Evolutionary conservation across 768 basidiomycete species (phyloP).

Genomic region (Cyathus striatus): DNA sequence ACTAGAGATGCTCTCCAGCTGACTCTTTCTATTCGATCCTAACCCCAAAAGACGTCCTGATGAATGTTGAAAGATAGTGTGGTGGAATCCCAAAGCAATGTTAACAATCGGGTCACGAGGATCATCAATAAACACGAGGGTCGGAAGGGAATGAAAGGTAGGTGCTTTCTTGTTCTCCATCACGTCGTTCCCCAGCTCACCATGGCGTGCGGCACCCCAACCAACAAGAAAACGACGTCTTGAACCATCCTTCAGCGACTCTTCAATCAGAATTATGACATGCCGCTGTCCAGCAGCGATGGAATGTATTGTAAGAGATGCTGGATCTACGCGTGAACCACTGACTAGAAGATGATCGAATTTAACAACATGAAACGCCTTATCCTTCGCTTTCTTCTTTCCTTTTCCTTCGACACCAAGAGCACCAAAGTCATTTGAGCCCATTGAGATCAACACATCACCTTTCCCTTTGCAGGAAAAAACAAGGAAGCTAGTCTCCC

Average conservation of each 20-base stretch:
- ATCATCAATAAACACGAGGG: slow-evolving; percentile 25
- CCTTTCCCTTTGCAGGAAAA: slow-evolving; percentile 34
- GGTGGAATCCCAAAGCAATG: slow-evolving; percentile 36
- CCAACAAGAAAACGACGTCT: slow-evolving; percentile 41
- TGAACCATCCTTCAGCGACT: slow-evolving; percentile 13
- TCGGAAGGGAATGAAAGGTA: slow-evolving; percentile 25
- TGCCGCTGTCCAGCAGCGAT: slow-evolving; percentile 72
- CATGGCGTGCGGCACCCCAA: slow-evolving; percentile 85
- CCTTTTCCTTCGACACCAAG: slow-evolving; percentile 48
- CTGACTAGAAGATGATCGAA: slow-evolving; percentile 33
- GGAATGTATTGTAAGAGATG: slow-evolving; percentile 26
- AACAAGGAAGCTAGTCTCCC: slow-evolving; percentile 82
- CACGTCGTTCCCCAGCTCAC: slow-evolving; percentile 60
- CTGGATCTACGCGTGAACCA: slow-evolving; percentile 15
- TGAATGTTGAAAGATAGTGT: slow-evolving; percentile 49
- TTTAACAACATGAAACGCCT: slow-evolving; percentile 33
- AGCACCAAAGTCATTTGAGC: slow-evolving; percentile 81
- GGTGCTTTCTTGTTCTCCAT: slow-evolving; percentile 14
- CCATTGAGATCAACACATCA: slow-evolving; percentile 72
- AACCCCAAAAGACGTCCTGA: slow-evolving; percentile 45
- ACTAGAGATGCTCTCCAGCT: slow-evolving; percentile 38
- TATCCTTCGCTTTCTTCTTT: slow-evolving; percentile 8
- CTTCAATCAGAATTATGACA: slow-evolving; percentile 43
- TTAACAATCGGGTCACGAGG: slow-evolving; percentile 23
- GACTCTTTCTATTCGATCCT: slow-evolving; percentile 73